These are phyloP conservation scores for Lepidopterella palustris DNA, from an alignment of 495 filamentous ascomycete species.

Conservation along the genomic window DNA sequence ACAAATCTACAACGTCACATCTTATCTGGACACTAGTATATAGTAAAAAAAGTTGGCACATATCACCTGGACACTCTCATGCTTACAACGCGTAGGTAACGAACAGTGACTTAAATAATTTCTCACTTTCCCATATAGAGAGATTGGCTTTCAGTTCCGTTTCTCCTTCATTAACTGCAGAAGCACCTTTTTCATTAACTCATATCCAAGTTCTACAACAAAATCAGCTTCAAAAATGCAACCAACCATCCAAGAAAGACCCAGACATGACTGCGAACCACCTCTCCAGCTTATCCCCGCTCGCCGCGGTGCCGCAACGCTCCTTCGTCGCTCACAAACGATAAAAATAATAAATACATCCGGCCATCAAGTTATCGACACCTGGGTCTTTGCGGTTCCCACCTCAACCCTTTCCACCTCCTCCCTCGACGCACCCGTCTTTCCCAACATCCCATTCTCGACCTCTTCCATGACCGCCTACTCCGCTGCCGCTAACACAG, in stretches of 20 bases:
- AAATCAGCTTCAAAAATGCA: neutral
- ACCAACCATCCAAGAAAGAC: neutral
- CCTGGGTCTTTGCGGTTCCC: slow-evolving; percentile 42
- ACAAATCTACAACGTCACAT: too few relatives aligned
- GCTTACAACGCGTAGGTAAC: too few relatives aligned
- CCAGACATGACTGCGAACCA: neutral
- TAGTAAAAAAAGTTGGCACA: too few relatives aligned
- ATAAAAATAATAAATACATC: slow-evolving; percentile 48
- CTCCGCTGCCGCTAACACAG: slow-evolving; percentile 14
- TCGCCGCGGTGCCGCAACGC: slow-evolving; percentile 40
- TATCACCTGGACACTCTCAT: too few relatives aligned
- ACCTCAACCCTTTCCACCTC: slow-evolving; percentile 20
- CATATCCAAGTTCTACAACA: too few relatives aligned
- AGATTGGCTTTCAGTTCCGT: too few relatives aligned
- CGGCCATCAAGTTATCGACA: slow-evolving; percentile 49
- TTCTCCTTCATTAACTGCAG: too few relatives aligned
- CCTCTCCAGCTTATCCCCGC: slow-evolving; percentile 37
- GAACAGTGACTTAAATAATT: too few relatives aligned
- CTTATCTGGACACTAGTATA: too few relatives aligned
- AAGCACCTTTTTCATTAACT: too few relatives aligned
- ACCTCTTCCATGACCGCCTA: slow-evolving; percentile 8
- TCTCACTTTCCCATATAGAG: too few relatives aligned
- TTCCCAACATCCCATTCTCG: slow-evolving; percentile 14
- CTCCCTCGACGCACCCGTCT: slow-evolving; percentile 17
- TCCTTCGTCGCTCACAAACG: slow-evolving; percentile 35